Evolutionary conservation across 148 eudicot genomes (phyloP), one percentile per base, ranked within the genome.

Genomic region (Polygonum aviculare): DNA sequence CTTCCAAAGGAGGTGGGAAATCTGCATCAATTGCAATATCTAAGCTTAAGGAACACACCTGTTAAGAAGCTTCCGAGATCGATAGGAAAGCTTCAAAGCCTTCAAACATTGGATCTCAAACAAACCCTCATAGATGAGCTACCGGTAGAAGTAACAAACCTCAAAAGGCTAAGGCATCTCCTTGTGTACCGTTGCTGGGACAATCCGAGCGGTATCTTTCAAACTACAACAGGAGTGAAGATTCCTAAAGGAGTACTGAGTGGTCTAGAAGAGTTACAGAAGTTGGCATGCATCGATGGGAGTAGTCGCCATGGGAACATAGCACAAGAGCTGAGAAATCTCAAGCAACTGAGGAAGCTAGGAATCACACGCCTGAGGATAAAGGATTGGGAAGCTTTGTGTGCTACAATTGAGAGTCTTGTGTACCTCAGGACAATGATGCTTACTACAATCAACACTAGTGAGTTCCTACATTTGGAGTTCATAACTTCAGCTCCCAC

Each of bases 91-190:
- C 79, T 79, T 33, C 77, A 55, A 22, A 45, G 67, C 69, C 84
- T 79, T 12, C 77, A 40, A 69, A 79, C 81, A 67, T 47, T 82
- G 72, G 82, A 82, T 79, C 26, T 82, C 77, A 82, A 82, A 22
- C 75, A 76, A 21, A 76, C 79, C 36, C 35, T 11, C 12, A 52
- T 82, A n/a, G 5, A 44, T 10, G 75, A 75, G 65, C 79, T 82
- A 11, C 84, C 84, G 0, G 12, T 8, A 8, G 84, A 76, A 67
- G 47, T 82, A 55, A 3, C 19, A 10, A 52, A 52, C 19, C 59
- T 52, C 5, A 52, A 52, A 52, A 52, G 0, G 22, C 59, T 52
- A 18, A 52, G 59, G 21, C 59, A 52, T 52, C 59, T 52, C 16
- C 59, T 52, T 18, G 59, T 21, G n/a, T 52, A 52, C 59, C 59